Evolutionary conservation across 116 monocot species (phyloP), one percentile per base, ranked within the genome.

Genomic region (Iris pallida): DNA sequence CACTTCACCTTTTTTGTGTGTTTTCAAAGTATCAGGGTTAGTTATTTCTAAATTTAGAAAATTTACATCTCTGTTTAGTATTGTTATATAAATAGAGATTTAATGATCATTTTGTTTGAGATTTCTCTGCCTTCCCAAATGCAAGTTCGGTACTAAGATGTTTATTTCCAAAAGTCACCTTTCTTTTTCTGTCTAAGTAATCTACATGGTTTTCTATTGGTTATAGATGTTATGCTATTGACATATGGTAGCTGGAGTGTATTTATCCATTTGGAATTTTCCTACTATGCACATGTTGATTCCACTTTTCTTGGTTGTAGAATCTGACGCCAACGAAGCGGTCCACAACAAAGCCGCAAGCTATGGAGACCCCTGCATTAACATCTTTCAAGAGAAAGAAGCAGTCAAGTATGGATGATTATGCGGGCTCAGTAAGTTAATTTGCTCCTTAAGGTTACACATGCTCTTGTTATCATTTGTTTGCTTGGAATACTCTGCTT

Each of bases 381-480:
- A 65, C 46, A 20, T 88, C 92, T 48, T 88, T 79, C 19, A 95
- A 86, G 78, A 88, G 78, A 54, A 74, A 82, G 59, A 91, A 84
- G 54, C 95, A 91, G 66, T 76, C 84, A 0, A 20, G 65, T 16
- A 83, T 85, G 80, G 91, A 91, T 72, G 95, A 91, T 48, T 86
- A 83, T 71, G 18, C 78, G 7, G 57, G 80, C 76, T 82, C 95
- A 44, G 88, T 95, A 90, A 30, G 30, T 30, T 30, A 0, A 30
- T 30, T 30, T 30, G 30, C 30, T 30, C 30, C 30, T 30, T 30
- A 30, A 30, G 30, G 3, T 30, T 30, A 30, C 30, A 30, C 30
- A 30, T 30, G 30, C 30, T 30, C 30, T 30, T 30, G 30, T 30
- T 30, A 30, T 30, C 30, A 30, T 30, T 30, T 30, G 30, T 30